Conservation (phyloP, 2,329 filamentous ascomycete species). For the Fusarium longipes region DNA sequence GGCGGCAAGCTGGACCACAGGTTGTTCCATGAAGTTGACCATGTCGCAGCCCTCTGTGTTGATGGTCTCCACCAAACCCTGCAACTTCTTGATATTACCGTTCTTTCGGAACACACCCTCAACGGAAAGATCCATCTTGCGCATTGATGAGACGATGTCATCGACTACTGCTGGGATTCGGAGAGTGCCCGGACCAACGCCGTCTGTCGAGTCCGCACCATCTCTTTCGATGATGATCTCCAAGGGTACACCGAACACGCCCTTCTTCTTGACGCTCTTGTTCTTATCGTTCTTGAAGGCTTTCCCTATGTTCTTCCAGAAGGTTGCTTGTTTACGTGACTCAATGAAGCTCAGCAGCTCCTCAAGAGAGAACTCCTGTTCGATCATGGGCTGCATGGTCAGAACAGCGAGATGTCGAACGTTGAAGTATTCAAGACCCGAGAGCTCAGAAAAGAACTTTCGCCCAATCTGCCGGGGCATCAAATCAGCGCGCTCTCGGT, state of each 20-base stretch:
- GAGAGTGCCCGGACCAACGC: constrained; percentile 89
- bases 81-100: constrained; percentile 94
- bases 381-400: constrained; percentile 92
- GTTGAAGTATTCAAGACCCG: constrained; percentile 96
- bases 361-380: constrained; percentile 91
- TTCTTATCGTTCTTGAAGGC: constrained; percentile 89
- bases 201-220: constrained; percentile 96
- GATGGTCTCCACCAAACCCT: constrained; percentile 85
- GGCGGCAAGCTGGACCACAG: constrained; percentile 92
- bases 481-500: constrained; percentile 63
- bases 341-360: constrained; percentile 94
- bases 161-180: constrained; percentile 95
- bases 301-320: constrained; percentile 98
- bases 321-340: constrained; percentile 85
- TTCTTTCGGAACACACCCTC: constrained; percentile 99
- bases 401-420: constrained; percentile 94
- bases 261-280: constrained; percentile 88
- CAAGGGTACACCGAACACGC: constrained; percentile 89
- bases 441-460: constrained; percentile 95
- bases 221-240: constrained; percentile 92
- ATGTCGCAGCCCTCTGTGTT: constrained; percentile 87
- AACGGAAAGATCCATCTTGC: constrained; percentile 98
- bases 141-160: constrained; percentile 92
- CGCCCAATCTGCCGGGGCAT: constrained; percentile 69
- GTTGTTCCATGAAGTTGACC: constrained; percentile 87